Evolutionary conservation across 2,329 filamentous ascomycete genomes (phyloP), one percentile per base, ranked within the genome.

Genomic region (Xylariaceae sp.): DNA sequence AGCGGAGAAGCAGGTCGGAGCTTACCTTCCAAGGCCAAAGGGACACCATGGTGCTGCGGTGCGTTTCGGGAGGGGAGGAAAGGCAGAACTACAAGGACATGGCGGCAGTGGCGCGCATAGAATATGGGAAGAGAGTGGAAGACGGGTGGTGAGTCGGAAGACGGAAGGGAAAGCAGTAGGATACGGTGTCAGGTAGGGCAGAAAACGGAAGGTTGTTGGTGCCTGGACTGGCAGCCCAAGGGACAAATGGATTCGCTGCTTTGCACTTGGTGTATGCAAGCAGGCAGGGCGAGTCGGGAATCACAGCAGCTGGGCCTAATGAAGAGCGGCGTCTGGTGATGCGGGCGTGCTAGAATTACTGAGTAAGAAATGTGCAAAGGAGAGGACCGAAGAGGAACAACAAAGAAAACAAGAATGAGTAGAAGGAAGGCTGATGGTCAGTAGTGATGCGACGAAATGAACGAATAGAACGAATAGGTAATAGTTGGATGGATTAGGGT

Each of bases 11-110:
- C 26, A 30, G 45, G 19, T 5, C 19, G 15, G 16, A 22, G 47
- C 77, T 65, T 72, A 90, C 88, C 77, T 83, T 85, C 84, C 87
- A 95, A 60, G 89, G 89, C 89, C 89, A 94, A 63, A 94, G 80
- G 49, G 86, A 89, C 65, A 92, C 87, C 89, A 94, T 94, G 56
- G 61, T 71, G 61, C 49, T 51, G 30, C 32, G 18, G 18, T 30
- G 15, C 36, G 21, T 37, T 44, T 30, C n/a, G 36, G 48, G 49
- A 53, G 46, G 18, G 18, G 8, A 43, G n/a, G 18, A 39, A 43
- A 47, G 54, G 47, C 50, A 53, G 36, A 29, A 19, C 57, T 50
- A 57, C 47, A 48, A 51, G 57, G 61, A 41, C 65, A 68, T 67
- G 56, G 55, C 56, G 55, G 49, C 56, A 29, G 47, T 2, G 30